These are phyloP conservation scores for Verticillium albo-atrum DNA, from an alignment of 2,329 filamentous ascomycete genomes.

Conservation along the genomic window DNA sequence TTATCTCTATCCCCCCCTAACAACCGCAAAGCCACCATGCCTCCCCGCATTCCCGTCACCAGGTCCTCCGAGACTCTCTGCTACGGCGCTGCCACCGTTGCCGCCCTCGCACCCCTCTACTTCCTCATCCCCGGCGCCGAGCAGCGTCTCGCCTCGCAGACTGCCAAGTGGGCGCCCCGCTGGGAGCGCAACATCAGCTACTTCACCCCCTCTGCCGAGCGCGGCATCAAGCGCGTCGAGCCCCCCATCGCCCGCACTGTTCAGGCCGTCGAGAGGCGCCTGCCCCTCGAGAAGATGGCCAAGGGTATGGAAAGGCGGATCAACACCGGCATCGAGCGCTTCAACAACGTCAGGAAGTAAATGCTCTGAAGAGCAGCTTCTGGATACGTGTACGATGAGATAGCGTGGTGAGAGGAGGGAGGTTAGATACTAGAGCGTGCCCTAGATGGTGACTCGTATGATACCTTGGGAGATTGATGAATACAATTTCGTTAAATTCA, in stretches of 20 bases:
- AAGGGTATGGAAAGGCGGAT: constrained; percentile 44
- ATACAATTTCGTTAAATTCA: not conserved
- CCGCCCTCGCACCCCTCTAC: constrained; percentile 52
- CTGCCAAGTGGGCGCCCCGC: constrained; percentile 52
- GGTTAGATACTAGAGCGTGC: not conserved
- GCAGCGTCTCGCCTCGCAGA: constrained; percentile 49
- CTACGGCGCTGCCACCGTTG: constrained; percentile 50
- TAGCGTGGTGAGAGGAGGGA: not conserved
- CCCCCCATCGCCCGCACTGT: constrained; percentile 41
- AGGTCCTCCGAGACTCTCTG: constrained; percentile 43
- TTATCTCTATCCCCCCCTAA: not conserved
- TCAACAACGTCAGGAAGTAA: not conserved
- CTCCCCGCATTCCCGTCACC: constrained; percentile 45
- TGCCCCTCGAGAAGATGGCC: constrained; percentile 47
- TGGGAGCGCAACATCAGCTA: constrained; percentile 56
- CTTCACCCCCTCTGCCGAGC: constrained; percentile 43
- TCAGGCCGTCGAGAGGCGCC: constrained; percentile 38
- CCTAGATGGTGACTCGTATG: not conserved
- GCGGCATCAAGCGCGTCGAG: constrained; percentile 46
- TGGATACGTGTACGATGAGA: not conserved
- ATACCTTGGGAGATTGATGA: not conserved
- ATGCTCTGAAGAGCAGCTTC: not conserved
- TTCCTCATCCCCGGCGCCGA: constrained; percentile 52
- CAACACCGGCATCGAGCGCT: not conserved
- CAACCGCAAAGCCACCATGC: constrained; percentile 34